Evolutionary conservation across 306 rosid species (phyloP), one percentile per base, ranked within the genome.

Genomic region (Pyrus betulifolia): DNA sequence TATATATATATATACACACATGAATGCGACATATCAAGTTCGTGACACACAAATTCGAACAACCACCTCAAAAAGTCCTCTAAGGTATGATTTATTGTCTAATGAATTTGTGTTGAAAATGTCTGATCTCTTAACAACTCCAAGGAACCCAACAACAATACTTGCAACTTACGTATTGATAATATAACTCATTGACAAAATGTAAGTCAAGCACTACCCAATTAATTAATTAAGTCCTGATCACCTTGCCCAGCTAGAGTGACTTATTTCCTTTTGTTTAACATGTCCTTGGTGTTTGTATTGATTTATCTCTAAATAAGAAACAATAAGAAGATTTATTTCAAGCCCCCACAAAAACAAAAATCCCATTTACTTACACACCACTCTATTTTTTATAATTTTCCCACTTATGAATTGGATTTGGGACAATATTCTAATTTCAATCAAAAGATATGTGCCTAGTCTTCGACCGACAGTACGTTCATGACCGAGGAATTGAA

Each of bases 131-230:
- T 38, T 38, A 38, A 38, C 42, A 38, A 38, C 42, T 38, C 10
- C 42, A 7, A 35, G 42, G 42, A 38, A 7, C 9, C 42, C 42
- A 38, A 38, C 9, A 38, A 38, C 9, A 38, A 57, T 67, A 1
- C 9, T 67, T 74, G 35, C 52, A 42, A 52, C 46, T n/a, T 61
- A 65, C 68, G 63, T 68, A 69, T 25, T 4, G 61, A 38, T 38
- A 38, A 0, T 61, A 45, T 38, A 54, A 59, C 74, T 79, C 67
- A 79, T 79, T 67, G 79, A 72, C 68, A 70, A 51, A 49, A 44
- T 76, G 64, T 55, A 86, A 81, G 84, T 76, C 83, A 78, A 66
- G 63, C 4, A 69, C 61, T 77, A 80, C 82, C 71, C 74, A 86
- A 82, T 81, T 75, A 83, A 82, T 76, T 55, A 49, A 54, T 74